phyloP scores from a whole-genome alignment of 441 rosid genomes.

The Populus hybrid region DNA sequence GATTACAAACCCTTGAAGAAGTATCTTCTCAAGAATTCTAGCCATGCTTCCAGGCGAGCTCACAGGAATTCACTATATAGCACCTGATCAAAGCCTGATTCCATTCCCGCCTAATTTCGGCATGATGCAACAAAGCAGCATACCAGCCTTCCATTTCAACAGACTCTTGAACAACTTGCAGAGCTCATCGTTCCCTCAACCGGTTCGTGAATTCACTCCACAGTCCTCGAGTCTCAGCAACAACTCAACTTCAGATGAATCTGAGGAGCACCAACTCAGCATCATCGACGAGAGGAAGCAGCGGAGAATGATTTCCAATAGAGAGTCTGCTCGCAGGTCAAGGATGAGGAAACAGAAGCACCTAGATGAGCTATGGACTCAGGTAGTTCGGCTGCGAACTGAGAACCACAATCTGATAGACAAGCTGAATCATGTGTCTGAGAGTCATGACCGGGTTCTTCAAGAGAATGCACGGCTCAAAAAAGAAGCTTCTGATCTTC shows the following conservation, averaged over 20 bases:
- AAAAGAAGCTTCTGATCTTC: constrained; percentile 78
- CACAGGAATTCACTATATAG: constrained; percentile 44
- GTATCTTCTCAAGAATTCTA: constrained; percentile 6
- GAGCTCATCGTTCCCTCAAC: constrained; percentile 26
- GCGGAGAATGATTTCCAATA: constrained; percentile 71
- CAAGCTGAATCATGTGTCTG: constrained; percentile 61
- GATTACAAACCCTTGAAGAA: constrained; percentile 17
- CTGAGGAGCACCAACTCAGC: constrained; percentile 55
- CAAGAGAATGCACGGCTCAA: constrained; percentile 74
- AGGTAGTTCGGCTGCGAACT: constrained; percentile 40
- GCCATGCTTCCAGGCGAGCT: constrained; percentile 55
- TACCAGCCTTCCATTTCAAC: constrained; percentile 45
- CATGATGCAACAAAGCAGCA: constrained; percentile 29
- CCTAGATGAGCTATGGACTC: constrained; percentile 56
- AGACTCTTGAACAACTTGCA: constrained; percentile 36
- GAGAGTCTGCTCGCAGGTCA: constrained; percentile 87
- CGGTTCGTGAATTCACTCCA: constrained; percentile 33
- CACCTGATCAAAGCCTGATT: constrained; percentile 34
- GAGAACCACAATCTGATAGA: constrained; percentile 60
- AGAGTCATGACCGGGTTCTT: constrained; percentile 37
- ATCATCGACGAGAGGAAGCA: constrained; percentile 71
- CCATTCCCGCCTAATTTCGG: constrained; percentile 36
- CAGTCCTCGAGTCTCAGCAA: constrained; percentile 48
- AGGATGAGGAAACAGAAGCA: constrained; percentile 84
- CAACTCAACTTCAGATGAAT: constrained; percentile 79